phyloP scores from a whole-genome alignment of 257 asterid genomes.

The Solanum virginianum region DNA sequence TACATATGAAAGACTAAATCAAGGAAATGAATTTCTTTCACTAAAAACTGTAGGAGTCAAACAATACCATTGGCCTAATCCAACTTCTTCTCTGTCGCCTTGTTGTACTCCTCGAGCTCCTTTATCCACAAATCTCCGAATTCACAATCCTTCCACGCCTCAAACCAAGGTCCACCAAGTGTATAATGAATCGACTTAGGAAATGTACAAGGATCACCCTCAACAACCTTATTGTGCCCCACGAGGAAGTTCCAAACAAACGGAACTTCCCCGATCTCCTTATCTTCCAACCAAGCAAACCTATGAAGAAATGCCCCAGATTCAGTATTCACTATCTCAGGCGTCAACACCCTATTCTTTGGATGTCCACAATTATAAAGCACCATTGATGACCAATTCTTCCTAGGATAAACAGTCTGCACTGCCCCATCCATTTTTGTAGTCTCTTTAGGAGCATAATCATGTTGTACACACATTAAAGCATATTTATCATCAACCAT shows the following conservation, averaged over 20 bases:
- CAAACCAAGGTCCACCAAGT: conserved; percentile 92
- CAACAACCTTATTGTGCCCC: conserved; percentile 62
- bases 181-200: conserved; percentile 82
- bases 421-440: conserved; percentile 91
- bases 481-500: conserved; percentile 61
- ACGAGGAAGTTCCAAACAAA: conserved; percentile 83
- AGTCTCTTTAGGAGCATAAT: conserved; percentile 75
- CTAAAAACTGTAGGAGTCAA: background rate
- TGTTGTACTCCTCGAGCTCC: conserved; percentile 55
- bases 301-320: conserved; percentile 76
- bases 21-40: background rate
- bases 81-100: conserved; percentile 15
- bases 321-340: conserved; percentile 69
- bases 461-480: conserved; percentile 79
- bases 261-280: conserved; percentile 74
- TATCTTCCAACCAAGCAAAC: conserved; percentile 73
- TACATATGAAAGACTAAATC: background rate
- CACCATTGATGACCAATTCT: conserved; percentile 98
- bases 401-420: conserved; percentile 70
- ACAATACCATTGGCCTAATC: conserved; percentile 3
- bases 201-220: conserved; percentile 37
- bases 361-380: conserved; percentile 70
- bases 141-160: conserved; percentile 85
- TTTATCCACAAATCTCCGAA: conserved; percentile 77
- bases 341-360: conserved; percentile 46